phyloP scores from a whole-genome alignment of 352 stramenopile genomes.

The Hyaloperonospora brassicae region DNA sequence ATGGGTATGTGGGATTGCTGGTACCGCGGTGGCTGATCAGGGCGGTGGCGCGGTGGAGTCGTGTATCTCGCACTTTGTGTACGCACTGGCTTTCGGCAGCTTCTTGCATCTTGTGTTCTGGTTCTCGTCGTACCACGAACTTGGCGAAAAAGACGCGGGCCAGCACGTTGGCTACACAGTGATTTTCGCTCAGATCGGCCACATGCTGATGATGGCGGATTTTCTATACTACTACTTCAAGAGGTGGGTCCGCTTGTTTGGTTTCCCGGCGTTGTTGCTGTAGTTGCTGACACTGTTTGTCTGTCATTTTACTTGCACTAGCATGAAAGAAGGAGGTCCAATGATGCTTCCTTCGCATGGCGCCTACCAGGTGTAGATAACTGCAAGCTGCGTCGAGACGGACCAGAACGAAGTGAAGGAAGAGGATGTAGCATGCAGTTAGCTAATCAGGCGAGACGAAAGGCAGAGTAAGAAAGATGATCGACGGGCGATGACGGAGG shows the following conservation, averaged over 20 bases:
- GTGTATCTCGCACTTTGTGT: conserved; percentile 95
- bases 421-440: conserved; percentile 19
- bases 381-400: conserved; percentile 9
- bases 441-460: conserved; percentile 9
- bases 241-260: conserved; percentile 33
- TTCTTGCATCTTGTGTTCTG: conserved; percentile 98
- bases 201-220: conserved; percentile 97
- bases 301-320: conserved; percentile 11
- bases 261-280: not conserved
- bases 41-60: conserved; percentile 91
- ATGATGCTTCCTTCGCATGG: conserved; percentile 88
- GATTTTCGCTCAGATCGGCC: conserved; percentile 95
- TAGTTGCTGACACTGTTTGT: conserved; percentile 2
- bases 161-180: conserved; percentile 91
- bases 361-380: conserved; percentile 65
- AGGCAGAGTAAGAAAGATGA: conserved; percentile 15
- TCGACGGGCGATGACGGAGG: not conserved
- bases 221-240: conserved; percentile 99
- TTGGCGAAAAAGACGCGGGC: conserved; percentile 89
- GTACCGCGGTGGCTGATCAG: conserved; percentile 20
- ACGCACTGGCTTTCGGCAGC: conserved; percentile 90
- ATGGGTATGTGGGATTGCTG: not conserved
- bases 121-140: conserved; percentile 98
- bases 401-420: conserved; percentile 6
- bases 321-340: conserved; percentile 81